phyloP scores from a whole-genome alignment of 768 basidiomycete genomes.

The Hygrophoropsis aurantiaca region DNA sequence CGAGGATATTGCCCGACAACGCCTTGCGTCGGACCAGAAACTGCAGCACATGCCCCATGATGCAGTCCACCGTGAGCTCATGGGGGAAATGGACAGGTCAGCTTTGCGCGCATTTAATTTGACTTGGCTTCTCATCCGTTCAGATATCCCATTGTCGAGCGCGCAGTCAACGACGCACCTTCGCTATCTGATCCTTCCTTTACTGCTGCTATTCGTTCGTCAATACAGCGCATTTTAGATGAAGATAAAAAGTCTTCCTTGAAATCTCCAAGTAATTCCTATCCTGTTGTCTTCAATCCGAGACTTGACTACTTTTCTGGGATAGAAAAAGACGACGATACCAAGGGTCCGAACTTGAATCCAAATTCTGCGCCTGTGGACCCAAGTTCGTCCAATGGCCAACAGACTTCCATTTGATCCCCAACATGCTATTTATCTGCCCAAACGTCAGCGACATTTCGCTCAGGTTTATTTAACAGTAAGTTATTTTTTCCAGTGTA shows the following conservation, averaged over 20 bases:
- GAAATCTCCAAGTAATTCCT: background rate
- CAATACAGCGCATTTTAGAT: conserved; percentile 45
- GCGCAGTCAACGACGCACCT: conserved; percentile 52
- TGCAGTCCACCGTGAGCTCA: conserved; percentile 55
- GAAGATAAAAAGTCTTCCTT: conserved; percentile 34
- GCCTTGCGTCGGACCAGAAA: conserved; percentile 52
- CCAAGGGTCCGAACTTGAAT: background rate
- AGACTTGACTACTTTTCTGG: too few relatives aligned
- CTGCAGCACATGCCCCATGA: conserved; percentile 54
- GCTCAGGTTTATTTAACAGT: too few relatives aligned
- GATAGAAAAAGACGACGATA: conserved; percentile 11
- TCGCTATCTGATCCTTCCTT: conserved; percentile 51
- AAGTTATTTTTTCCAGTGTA: too few relatives aligned
- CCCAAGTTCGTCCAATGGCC: background rate
- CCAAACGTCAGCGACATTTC: too few relatives aligned
- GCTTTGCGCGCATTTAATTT: conserved; percentile 9
- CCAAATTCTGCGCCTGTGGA: background rate
- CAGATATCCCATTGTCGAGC: conserved; percentile 68
- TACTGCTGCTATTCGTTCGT: conserved; percentile 39
- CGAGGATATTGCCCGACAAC: conserved; percentile 59
- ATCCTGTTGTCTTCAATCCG: too few relatives aligned
- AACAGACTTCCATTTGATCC: background rate
- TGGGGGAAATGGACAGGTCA: conserved; percentile 73
- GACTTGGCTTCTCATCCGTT: background rate
- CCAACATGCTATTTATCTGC: too few relatives aligned